Base-by-base conservation (phyloP, 176 grass and related monocot genomes). In the Carex scoparia region DNA sequence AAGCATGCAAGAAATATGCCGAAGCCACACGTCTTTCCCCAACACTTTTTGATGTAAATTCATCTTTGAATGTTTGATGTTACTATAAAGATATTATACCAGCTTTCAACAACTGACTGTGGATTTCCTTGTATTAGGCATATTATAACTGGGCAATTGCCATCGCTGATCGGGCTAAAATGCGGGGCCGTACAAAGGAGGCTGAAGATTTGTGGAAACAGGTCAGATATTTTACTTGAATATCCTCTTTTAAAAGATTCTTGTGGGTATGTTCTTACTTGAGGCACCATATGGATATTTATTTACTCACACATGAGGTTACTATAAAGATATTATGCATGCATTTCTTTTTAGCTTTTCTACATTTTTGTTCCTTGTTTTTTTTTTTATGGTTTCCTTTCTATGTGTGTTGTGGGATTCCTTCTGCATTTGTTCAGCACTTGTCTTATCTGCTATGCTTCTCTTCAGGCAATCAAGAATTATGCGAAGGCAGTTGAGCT, bases 61-160 rank as follows among this genome's bases (percentile, higher is more conserved):
- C 58, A 65, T 46, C 35, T 66, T 69, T 83, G 38, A 64, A 69
- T 54, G 16, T 79, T 79, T 79, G 28, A 58, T 35, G 28, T 35
- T 58, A 32, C 74, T 16, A 58, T 79, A 79, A 79, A 58, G 28
- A 10, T 5, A 11, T 64, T 27, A 18, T 16, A 54, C 3, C 63
- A 32, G 49, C 18, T 44, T 16, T 51, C 32, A 18, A 33, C 30
- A 14, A 57, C 30, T 32, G 53, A 79, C 23, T 35, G 4, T 16
- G 74, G 31, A 32, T 16, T 57, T 57, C 28, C 74, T 33, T 58
- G 28, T 56, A 58, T 58, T 90, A 99, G 96, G 96, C 96, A 81
- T 95, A 94, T 89, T 99, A 99, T 91, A 99, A 99, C 78, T 99
- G 96, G 96, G 96, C 96, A 81, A 99, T 99, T 91, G 96, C 96